Conservation (phyloP, 352 stramenopile genomes). For the Globisporangium solare region DNA sequence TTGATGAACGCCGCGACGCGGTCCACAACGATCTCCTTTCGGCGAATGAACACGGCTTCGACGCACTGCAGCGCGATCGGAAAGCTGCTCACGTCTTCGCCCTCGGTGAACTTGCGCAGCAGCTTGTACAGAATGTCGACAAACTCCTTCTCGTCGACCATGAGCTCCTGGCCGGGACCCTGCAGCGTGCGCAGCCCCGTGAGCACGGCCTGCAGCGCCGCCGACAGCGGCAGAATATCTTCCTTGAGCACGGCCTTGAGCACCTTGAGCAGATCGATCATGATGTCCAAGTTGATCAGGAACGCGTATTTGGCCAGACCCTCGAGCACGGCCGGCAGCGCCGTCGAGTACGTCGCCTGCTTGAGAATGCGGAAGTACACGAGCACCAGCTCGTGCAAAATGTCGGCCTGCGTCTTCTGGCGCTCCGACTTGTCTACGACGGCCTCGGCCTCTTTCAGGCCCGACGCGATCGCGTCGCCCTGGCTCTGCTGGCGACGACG, state of each 20-base stretch:
- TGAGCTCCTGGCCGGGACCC: constrained; percentile 91
- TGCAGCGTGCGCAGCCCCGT: constrained; percentile 92
- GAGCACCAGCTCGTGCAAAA: constrained; percentile 92
- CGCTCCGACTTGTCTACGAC: constrained; percentile 90
- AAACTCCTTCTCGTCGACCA: constrained; percentile 97
- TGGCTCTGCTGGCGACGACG: constrained; percentile 68
- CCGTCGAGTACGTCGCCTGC: constrained; percentile 79
- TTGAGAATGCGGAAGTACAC: constrained; percentile 98
- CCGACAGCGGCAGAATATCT: constrained; percentile 57
- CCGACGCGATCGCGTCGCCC: constrained; percentile 83
- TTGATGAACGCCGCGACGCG: constrained; percentile 95
- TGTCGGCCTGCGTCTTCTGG: constrained; percentile 93
- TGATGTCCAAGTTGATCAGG: constrained; percentile 98
- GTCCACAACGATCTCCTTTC: constrained; percentile 93
- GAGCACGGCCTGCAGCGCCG: constrained; percentile 83
- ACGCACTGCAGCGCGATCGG: constrained; percentile 87
- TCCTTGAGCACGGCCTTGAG: constrained; percentile 91
- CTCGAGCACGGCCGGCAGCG: constrained; percentile 89
- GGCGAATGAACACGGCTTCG: constrained; percentile 90
- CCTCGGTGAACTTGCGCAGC: constrained; percentile 64
- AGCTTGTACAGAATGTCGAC: constrained; percentile 93
- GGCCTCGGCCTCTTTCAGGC: constrained; percentile 93
- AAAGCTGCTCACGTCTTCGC: constrained; percentile 60
- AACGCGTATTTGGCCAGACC: constrained; percentile 95
- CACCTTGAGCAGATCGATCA: constrained; percentile 94